Evolutionary conservation across 1,284 basidiomycete species (phyloP), one percentile per base, ranked within the genome.

Genomic region (Boletellus deceptivus): DNA sequence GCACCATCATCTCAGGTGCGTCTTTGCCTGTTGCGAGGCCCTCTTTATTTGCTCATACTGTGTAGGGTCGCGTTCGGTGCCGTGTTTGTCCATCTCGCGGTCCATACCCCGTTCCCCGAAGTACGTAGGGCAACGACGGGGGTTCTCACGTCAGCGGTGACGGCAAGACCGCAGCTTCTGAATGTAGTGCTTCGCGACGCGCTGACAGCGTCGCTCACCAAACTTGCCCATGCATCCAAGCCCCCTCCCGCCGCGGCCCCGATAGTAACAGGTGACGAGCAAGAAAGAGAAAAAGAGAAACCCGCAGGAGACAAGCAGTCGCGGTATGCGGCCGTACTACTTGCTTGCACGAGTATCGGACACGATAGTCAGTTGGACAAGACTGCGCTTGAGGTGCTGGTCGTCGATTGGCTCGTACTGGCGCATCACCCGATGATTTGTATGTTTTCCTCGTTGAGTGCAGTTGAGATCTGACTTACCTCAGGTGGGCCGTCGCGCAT

Each of bases 401-500:
- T 87, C 24, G 71, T 82, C 4, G 75, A 86, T 27, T 72, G 83
- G 44, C 56, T 92, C 13, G 75, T 92, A 10, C 62, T 93, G 36
- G 82, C 83, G 0, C 91, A 95, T 67, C 91, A 95, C 68, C 77
- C 80, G 6, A 70, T 77, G 13, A 75, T 90, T 40, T 82, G 89
- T 84, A 61, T 47, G 77, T 43, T 14, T 9, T 4, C 6, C 8
- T 9, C 22, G 13, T 6, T 9, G 16, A 6, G 29, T 9, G 3
- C 7, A 18, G n/a, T 18, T 16, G 7, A 11, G 33, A 7, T 16
- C 4, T 40, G 37, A 35, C 22, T 17, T 0, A 11, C 37, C 29
- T 22, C 44, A 84, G 83, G 75, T 54, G 76, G 73, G 17, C 71
- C 74, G 11, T 77, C 82, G 8, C 76, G 82, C 20, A 81, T 83